Conservation (phyloP, 352 stramenopile genomes). For the Globisporangium nodosum region DNA sequence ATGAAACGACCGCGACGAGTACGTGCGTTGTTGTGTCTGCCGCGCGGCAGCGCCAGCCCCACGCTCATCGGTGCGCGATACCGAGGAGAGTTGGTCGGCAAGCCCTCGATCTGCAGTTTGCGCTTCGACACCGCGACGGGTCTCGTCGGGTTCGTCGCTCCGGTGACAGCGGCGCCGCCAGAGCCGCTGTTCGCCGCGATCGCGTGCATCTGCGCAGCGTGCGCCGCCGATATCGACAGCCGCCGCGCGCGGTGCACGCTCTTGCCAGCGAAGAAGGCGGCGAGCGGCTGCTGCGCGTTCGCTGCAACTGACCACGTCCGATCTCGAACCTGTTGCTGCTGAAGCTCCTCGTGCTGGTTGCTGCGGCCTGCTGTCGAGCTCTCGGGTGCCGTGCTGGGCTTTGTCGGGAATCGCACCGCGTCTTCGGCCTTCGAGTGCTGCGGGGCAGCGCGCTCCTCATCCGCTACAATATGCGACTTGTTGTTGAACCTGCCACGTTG, state of each 20-base stretch:
- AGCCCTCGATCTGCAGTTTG: slow-evolving; percentile 14
- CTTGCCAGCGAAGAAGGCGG: slow-evolving; percentile 19
- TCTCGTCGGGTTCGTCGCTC: background rate
- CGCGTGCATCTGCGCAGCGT: slow-evolving; percentile 16
- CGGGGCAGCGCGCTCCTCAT: background rate
- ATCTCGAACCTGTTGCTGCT: background rate
- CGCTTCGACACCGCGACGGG: slow-evolving; percentile 7
- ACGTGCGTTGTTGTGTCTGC: slow-evolving; percentile 15
- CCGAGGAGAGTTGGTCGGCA: background rate
- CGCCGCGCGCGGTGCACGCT: slow-evolving; percentile 11
- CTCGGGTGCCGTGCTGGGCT: slow-evolving; percentile 6
- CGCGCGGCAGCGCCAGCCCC: slow-evolving; percentile 10
- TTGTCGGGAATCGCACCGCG: slow-evolving; percentile 1
- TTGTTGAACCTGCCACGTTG: background rate
- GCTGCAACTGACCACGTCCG: background rate
- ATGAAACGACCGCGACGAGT: background rate
- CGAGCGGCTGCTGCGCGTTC: slow-evolving; percentile 13
- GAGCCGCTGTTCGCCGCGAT: background rate
- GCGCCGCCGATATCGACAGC: slow-evolving; percentile 11
- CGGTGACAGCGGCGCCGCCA: background rate
- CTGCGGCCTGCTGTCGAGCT: background rate
- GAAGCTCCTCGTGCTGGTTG: slow-evolving; percentile 13
- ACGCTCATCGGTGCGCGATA: slow-evolving; percentile 5
- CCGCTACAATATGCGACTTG: background rate
- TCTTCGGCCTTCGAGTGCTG: slow-evolving; percentile 3